Base-by-base conservation (phyloP, 352 stramenopile species). In the Pythium brachiatum region DNA sequence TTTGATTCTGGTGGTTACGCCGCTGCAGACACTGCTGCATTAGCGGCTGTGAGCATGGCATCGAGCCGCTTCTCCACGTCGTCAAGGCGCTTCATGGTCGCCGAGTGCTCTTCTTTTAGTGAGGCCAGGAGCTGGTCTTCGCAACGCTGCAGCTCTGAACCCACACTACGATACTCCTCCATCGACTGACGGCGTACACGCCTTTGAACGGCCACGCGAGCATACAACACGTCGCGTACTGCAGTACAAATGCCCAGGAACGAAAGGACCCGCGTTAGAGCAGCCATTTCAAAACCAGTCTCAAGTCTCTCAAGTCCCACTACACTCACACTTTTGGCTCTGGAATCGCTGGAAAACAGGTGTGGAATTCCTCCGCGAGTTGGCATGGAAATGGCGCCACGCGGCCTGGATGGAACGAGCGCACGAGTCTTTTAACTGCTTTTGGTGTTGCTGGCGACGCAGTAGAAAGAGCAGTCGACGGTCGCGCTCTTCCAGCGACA, bases 361-460 rank as follows among this genome's bases (percentile, higher is more conserved):
- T 31, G 16, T 12, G 7, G 13, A 47, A 2, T 47, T 11, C 18
- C n/a, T 3, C 61, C 47, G 32, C 59, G 38, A 26, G 41, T 18
- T 46, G 15, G 34, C 51, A 55, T 25, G 9, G 29, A 69, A 82
- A 47, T 64, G 66, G 13, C 66, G 66, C 83, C 83, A 93, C 0
- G 73, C 60, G 7, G 68, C 69, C 50, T 93, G 83, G 47, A 93
- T 93, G 7, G 79, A 81, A n/a, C 63, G 63, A 15, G 80, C 77
- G 21, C 80, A 86, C 1, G 80, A 65, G 34, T 75, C 53, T 29
- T 80, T 76, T 3, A 90, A 66, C 8, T 60, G 47, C 11, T 64
- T 64, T 0, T 77, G 64, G 43, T 89, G 69, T 41, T 82, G 53
- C 34, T 90, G 78, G 2, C 71, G 66, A 0, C 57, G 66, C 2